A percentile compares a stretch with the other conserved stretches of the same genome.
Conservation (phyloP, 1,139 yeast genomes). For the Taiozyma sp. region DNA sequence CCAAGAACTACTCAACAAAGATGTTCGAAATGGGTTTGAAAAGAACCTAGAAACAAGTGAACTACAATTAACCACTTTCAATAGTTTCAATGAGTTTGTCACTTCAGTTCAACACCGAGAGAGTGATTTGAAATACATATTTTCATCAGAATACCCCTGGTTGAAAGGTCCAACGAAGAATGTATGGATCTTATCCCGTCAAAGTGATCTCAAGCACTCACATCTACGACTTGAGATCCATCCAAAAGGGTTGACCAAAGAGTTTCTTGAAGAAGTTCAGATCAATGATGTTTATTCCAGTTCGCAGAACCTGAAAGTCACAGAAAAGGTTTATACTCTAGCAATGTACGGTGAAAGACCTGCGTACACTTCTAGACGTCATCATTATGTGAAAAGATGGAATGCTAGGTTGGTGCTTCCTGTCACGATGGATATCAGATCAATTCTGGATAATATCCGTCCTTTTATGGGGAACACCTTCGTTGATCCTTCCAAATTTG, state of each 20-base stretch:
- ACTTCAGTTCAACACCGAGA: slow-evolving; percentile 8
- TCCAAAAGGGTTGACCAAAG: slow-evolving; percentile 8
- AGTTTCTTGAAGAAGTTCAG: slow-evolving; percentile 11
- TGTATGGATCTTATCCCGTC: slow-evolving; percentile 14
- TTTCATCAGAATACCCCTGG: slow-evolving; percentile 23
- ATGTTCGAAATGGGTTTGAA: slow-evolving; percentile 3
- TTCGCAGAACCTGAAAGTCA: not conserved
- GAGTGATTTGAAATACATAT: slow-evolving; percentile 3
- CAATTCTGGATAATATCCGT: slow-evolving; percentile 19
- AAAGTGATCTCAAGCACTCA: not conserved
- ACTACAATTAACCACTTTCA: slow-evolving; percentile 28
- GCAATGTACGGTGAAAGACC: slow-evolving; percentile 11
- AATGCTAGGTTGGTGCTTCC: slow-evolving; percentile 17
- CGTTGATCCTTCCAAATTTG: slow-evolving; percentile 22
- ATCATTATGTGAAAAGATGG: slow-evolving; percentile 20
- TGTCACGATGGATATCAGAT: slow-evolving; percentile 17
- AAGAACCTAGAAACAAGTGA: slow-evolving; percentile 14
- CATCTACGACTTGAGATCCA: slow-evolving; percentile 19
- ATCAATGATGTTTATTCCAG: slow-evolving; percentile 2
- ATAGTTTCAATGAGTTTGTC: slow-evolving; percentile 25
- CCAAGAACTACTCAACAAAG: not conserved
- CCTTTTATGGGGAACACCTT: slow-evolving; percentile 14
- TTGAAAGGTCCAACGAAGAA: slow-evolving; percentile 11
- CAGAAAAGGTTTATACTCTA: slow-evolving; percentile 12
- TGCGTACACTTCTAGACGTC: slow-evolving; percentile 7